Base-by-base conservation (phyloP, 345 rosid species). In the Populus alba region DNA sequence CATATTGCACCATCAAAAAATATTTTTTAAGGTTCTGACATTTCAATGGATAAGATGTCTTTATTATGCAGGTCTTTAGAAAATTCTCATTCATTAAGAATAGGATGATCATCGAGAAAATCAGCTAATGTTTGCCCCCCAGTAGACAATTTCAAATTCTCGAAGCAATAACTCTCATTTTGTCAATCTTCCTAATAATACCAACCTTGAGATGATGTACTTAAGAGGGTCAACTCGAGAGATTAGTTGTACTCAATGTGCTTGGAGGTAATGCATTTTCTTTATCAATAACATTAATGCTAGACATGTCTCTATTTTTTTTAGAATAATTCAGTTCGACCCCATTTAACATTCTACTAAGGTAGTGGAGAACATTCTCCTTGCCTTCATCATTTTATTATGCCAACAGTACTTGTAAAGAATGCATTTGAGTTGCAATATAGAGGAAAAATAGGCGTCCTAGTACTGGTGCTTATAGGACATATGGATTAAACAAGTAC, bases 401-500 rank as follows among this genome's bases (percentile, higher is more conserved):
- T 55, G 62, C 8, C n/a, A 55, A 39, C 12, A 39, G 9, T 11
- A 39, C 43, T 39, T 1, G 3, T 9, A 39, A 39, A 10, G 1
- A 39, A 16, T 12, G 10, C 10, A 39, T 39, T 39, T 39, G 0
- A 3, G 5, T 3, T 35, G 2, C 10, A 20, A 59, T 59, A 25
- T 8, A 59, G 1, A 47, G 53, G 18, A 59, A 7, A 59, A n/a
- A 0, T 59, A 0, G 29, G 13, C 4, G 0, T 59, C 29, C 13
- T 0, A 1, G 3, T n/a, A n/a, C 0, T 7, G 4, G 5, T 7
- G 3, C 5, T 8, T n/a, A 0, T 1, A n/a, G 23, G 0, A 7
- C 12, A 20, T 0, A 1, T 59, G 29, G 29, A 59, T 25, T 59
- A 16, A 59, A 1, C 0, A 59, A n/a, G 13, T n/a, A n/a, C 6